Evolutionary conservation across 2,329 filamentous ascomycete genomes (phyloP).

Genomic region (Neofusicoccum ribis): DNA sequence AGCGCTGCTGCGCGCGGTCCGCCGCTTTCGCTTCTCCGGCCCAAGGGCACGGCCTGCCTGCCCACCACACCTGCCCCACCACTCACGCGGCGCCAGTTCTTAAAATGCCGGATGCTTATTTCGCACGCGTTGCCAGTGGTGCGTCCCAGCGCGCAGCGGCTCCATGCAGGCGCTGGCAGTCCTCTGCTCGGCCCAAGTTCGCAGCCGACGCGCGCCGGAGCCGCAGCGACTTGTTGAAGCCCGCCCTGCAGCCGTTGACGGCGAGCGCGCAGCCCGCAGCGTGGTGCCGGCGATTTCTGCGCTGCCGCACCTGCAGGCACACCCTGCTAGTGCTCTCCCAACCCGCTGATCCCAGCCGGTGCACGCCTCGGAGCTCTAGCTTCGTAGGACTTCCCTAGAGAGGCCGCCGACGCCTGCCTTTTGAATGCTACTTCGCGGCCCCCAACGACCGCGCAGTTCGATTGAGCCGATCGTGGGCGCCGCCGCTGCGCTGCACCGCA

Average conservation of each 20-base stretch:
- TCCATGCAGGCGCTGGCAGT: not conserved
- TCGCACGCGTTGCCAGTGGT: slow-evolving; percentile 9
- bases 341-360: not conserved
- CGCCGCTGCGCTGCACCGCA: no score
- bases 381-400: not conserved
- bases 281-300: not conserved
- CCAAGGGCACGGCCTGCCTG: slow-evolving; percentile 1
- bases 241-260: not conserved
- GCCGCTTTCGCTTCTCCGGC: slow-evolving; percentile 3
- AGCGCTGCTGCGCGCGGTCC: not conserved
- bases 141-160: not conserved
- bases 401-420: no score
- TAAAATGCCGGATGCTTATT: slow-evolving; percentile 17
- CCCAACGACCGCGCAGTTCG: no score
- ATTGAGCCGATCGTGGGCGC: no score
- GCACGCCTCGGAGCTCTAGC: not conserved
- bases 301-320: not conserved
- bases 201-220: slow-evolving; percentile 1
- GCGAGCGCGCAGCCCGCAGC: not conserved
- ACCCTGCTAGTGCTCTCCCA: not conserved
- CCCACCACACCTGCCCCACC: not conserved
- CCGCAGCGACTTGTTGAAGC: not conserved
- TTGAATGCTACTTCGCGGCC: no score
- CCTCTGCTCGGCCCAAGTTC: slow-evolving; percentile 10
- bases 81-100: slow-evolving; percentile 4